Evolutionary conservation across 1,139 yeast species (phyloP).

Genomic region (Yamadazyma atmosphaerica): DNA sequence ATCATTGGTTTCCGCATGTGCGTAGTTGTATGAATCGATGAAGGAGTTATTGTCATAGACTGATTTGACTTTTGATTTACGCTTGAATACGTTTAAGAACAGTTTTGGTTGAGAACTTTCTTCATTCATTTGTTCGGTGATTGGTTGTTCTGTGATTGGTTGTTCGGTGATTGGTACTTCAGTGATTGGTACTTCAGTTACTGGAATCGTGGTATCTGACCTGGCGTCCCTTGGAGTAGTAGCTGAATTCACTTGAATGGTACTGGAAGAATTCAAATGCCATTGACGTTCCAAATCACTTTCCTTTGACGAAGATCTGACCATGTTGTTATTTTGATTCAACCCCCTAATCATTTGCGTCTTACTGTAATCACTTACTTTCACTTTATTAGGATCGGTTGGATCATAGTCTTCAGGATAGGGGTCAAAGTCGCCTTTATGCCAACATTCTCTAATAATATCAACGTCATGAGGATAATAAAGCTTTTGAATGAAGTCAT

Average conservation of each 20-base stretch:
- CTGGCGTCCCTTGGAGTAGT: neutral
- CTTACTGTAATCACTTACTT: slow-evolving; percentile 32
- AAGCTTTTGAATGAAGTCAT: slow-evolving; percentile 61
- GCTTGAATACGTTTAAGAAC: slow-evolving; percentile 26
- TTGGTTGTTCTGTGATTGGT: slow-evolving; percentile 1
- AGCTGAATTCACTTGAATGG: slow-evolving; percentile 10
- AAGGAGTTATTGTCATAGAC: slow-evolving; percentile 32
- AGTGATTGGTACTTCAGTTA: neutral
- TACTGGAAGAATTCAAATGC: slow-evolving; percentile 15
- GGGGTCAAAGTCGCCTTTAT: slow-evolving; percentile 57
- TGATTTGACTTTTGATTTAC: slow-evolving; percentile 25
- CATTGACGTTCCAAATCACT: slow-evolving; percentile 10
- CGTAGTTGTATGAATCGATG: slow-evolving; percentile 28
- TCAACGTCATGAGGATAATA: slow-evolving; percentile 80
- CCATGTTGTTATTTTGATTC: slow-evolving; percentile 4
- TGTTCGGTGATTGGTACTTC: neutral
- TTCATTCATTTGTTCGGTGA: neutral
- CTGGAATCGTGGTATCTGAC: neutral
- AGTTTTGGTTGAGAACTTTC: slow-evolving; percentile 19
- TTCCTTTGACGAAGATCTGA: slow-evolving; percentile 7
- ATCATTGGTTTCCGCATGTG: slow-evolving; percentile 17
- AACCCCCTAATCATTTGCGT: slow-evolving; percentile 20
- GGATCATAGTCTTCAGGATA: slow-evolving; percentile 65
- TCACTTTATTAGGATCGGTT: slow-evolving; percentile 52
- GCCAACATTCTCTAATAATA: slow-evolving; percentile 75